Evolutionary conservation across 352 stramenopile genomes (phyloP), one percentile per base, ranked within the genome.

Genomic region (Phytophthora macrochlamydospora): DNA sequence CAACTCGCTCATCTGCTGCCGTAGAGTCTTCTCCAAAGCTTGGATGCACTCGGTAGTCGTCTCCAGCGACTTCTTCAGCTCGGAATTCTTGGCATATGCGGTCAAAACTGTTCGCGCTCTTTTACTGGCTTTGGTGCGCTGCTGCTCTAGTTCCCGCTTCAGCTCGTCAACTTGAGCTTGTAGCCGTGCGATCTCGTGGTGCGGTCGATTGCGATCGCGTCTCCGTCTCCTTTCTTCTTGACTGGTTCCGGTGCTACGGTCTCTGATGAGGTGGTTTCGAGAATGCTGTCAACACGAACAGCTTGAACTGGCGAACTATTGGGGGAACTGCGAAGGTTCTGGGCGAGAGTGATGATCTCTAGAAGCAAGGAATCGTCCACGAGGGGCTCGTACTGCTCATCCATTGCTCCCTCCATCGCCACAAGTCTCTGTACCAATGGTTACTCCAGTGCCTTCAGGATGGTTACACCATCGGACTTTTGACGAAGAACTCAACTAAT

Each of bases 181-280:
- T 8, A 65, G 9, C 14, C 44, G 49, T n/a, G 50, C 30, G 24
- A 66, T 67, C 14, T 61, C 59, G 24, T 56, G 59, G 40, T 48
- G 32, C 3, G 51, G 43, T 31, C 59, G 3, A 24, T 67, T 56
- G 33, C 51, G 59, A 33, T 61, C 59, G 3, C 59, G 32, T 37
- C 51, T 18, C 30, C 59, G 42, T 12, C 31, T 60, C 42, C 46
- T 24, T 38, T 61, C 7, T n/a, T 32, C 31, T 55, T 55, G 43
- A 6, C 7, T 49, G 14, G 43, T 29, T 49, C 18, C 29, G 13
- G 14, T 29, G 43, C 2, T n/a, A 49, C 13, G 43, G 43, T 49
- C 43, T 49, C 43, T 7, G 14, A n/a, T 49, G 13, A 11, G 35
- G 6, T 40, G 6, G 9, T 29, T 49, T 2, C 29, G 43, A 29